These are phyloP conservation scores for Sclerotinia borealis DNA, from an alignment of 2,329 filamentous ascomycete genomes.

Conservation along the genomic window DNA sequence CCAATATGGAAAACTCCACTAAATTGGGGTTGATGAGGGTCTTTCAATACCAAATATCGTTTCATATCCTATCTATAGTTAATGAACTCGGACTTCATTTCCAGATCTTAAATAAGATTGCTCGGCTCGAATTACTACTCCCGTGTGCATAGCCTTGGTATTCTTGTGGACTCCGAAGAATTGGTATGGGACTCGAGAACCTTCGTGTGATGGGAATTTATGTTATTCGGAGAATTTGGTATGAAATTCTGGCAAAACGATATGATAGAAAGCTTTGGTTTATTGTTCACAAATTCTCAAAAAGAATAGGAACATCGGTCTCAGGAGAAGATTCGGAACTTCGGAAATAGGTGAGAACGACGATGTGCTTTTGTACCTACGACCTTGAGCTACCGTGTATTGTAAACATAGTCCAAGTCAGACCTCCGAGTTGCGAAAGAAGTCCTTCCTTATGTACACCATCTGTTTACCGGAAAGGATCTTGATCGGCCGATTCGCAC, in stretches of 20 bases:
- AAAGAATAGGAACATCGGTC: neutral
- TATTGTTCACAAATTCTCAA: neutral
- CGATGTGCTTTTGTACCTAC: neutral
- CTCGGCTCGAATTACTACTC: neutral
- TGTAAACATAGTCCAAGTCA: neutral
- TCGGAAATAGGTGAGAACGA: neutral
- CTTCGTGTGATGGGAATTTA: neutral
- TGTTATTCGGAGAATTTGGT: neutral
- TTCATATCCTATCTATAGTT: neutral
- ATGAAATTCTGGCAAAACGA: too few relatives aligned
- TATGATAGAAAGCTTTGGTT: neutral
- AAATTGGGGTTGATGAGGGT: neutral
- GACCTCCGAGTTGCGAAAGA: neutral
- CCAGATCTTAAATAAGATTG: neutral
- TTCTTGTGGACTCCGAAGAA: too few relatives aligned
- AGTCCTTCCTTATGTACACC: neutral
- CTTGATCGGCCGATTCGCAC: neutral
- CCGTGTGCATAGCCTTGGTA: neutral
- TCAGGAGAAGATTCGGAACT: neutral
- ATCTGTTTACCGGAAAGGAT: neutral
- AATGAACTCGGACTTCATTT: conserved; percentile 1
- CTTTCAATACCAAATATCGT: neutral
- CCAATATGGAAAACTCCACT: neutral
- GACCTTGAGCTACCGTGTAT: neutral
- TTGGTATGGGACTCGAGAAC: neutral